Base-by-base conservation (phyloP, 129 eudicot genomes). In the Artemisia argyi region DNA sequence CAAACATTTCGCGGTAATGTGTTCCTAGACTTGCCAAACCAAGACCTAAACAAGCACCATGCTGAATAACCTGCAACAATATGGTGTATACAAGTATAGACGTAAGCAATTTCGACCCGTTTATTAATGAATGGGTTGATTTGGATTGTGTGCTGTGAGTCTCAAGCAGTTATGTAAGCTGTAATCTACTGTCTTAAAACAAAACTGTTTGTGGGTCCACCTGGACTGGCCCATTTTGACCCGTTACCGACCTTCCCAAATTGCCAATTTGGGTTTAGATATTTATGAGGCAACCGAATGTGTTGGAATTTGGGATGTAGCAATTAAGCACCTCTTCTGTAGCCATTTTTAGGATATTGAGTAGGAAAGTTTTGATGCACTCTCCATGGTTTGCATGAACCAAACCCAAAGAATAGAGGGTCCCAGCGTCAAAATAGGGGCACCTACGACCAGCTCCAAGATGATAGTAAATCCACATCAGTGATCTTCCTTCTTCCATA, bases 321-420 rank as follows among this genome's bases (percentile, higher is more conserved):
- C 60, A 73, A 8, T 22, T 48, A 82, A 63, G 17, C 50, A 92
- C 98, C 96, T 94, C 97, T 57, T 90, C 96, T 68, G 79, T 88
- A 18, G 98, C 82, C 81, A 85, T 94, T 35, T 93, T 72, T 28
- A 94, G 83, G 80, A 97, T 90, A 61, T 94, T 96, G 18, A 92
- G 88, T 24, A 94, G 81, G 66, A 94, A 94, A 73, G 84, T 92
- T 59, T 94, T 94, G 80, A 94, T 94, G 76, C 98, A 96, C 80
- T 90, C 98, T 9, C 98, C 98, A 17, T 94, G 98, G 83, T 90
- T 94, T 68, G 97, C 98, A 79, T 94, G 98, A 72, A 94, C 88
- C 50, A 94, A 67, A 68, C 98, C 98, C 11, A 94, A 77, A 39
- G 98, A 97, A 79, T 94, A 94, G 26, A 94, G 84, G 16, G 96